Evolutionary conservation across 192 early-diverging fungal species (phyloP), one percentile per base, ranked within the genome.

Genomic region (Dimargaris cristalligena): DNA sequence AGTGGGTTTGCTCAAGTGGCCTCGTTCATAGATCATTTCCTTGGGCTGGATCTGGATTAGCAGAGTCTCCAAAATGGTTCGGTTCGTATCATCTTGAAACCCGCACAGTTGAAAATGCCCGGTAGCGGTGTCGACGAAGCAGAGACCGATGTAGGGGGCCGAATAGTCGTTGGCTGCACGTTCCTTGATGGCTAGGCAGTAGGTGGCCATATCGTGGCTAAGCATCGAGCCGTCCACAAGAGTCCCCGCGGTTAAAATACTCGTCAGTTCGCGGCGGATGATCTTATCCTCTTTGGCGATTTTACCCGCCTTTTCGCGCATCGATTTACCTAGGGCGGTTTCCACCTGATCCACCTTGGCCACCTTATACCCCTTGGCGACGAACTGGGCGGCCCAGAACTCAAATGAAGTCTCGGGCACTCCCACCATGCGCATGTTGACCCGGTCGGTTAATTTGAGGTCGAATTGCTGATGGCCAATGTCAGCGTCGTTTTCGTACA

Each of bases 361-460:
- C 0, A 99, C 88, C 63, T 92, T 94, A 74, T 93, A 83, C 23
- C 97, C 97, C 65, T 87, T 83, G 26, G 91, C 92, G 54, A 98
- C 80, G 63, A 98, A 96, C 74, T 96, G 85, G 3, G 90, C 77
- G 0, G 91, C 91, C 94, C 94, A 99, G 63, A 88, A 75, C 58
- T 95, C 91, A 62, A 98, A 96, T 10, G 85, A 84, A 18, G 73
- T 77, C 67, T 97, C 97, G 18, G 97, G 97, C 1, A 96, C 92
- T 14, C 97, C 97, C 0, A 87, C 91, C 97, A 99, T 97, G 32
- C 90, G 75, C 97, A 99, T 99, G 75, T 98, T 96, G 47, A 87
- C 88, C 26, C 97, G 78, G 65, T 95, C 94, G 1, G 91, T 92
- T 62, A 98, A 63, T 58, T 95, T 95, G 62, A 97, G 78, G 68